Evolutionary conservation across 1,284 basidiomycete genomes (phyloP), one percentile per base, ranked within the genome.

Genomic region (Moniliophthora roreri): DNA sequence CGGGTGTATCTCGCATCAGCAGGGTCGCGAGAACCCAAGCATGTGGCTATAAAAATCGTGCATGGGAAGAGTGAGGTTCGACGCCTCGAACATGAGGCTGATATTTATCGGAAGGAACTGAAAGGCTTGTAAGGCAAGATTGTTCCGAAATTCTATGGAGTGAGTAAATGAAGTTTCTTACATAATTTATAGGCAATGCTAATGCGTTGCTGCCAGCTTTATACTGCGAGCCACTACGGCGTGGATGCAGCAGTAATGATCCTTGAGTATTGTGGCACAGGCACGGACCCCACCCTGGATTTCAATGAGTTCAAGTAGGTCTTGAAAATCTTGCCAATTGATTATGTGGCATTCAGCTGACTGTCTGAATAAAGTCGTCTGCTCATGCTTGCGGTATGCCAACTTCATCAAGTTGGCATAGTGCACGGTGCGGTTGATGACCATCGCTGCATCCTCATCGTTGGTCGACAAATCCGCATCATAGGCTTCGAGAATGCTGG

Each of bases 221-320:
- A 28, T 15, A 46, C n/a, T 13, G 16, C 44, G 11, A 4, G 11
- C 1, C 16, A 28, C 44, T 21, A 46, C 15, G 44, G 44, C 24
- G 28, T 28, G 10, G 26, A 46, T 8, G 6, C 16, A 13, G 44
- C 21, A 3, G 44, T 46, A 6, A 46, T 46, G 44, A 18, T 46
- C n/a, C 24, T 46, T 1, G 44, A 46, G 7, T 32, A 10, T 11
- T 46, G 44, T 18, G 21, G 6, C 24, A 32, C 26, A 9, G 18
- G 13, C 13, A 11, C n/a, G 18, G 40, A 5, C 23, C 21, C 44
- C 13, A 5, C 16, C 7, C 26, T 46, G 26, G 44, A 26, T 10
- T 28, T 26, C 13, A 23, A 46, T 24, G 44, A 46, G 44, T 46
- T 28, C 18, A 46, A 23, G 44, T 46, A 18, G n/a, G 44, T 46